phyloP scores from a whole-genome alignment of 1,284 basidiomycete species.

The Austropuccinia psidii region DNA sequence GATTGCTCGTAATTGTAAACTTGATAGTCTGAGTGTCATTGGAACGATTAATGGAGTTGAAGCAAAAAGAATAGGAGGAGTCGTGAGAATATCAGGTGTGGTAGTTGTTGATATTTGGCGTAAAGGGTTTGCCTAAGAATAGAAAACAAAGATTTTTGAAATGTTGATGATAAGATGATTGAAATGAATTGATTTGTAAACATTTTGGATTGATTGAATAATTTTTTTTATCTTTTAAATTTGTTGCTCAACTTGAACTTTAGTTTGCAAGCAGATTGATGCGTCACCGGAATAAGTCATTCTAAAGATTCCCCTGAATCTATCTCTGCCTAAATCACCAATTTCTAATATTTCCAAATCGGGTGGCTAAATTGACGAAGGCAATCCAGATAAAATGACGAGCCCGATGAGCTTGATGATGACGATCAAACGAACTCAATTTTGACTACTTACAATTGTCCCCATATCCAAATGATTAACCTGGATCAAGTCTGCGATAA shows the following conservation, averaged over 20 bases:
- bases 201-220: neutral
- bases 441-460: constrained; percentile 61
- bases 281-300: constrained; percentile 94
- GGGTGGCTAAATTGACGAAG: constrained; percentile 73
- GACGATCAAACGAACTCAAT: neutral
- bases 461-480: constrained; percentile 98
- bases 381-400: neutral
- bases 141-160: constrained; percentile 43
- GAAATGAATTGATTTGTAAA: neutral
- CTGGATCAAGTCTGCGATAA: constrained; percentile 94
- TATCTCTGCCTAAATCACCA: constrained; percentile 87
- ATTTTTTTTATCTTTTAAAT: no score
- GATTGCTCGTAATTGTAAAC: constrained; percentile 87
- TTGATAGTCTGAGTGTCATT: constrained; percentile 93
- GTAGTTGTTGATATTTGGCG: constrained; percentile 65
- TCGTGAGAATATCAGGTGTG: constrained; percentile 59
- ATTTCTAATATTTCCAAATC: constrained; percentile 97
- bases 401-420: neutral
- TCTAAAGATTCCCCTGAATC: constrained; percentile 94
- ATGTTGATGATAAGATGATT: neutral
- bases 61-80: constrained; percentile 75
- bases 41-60: constrained; percentile 90
- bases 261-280: constrained; percentile 87
- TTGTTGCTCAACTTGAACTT: constrained; percentile 89
- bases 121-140: constrained; percentile 88